Percentiles rank a stretch among this genome's conserved stretches.
phyloP scores from a whole-genome alignment of 306 rosid species.

The Cyamopsis tetragonoloba region DNA sequence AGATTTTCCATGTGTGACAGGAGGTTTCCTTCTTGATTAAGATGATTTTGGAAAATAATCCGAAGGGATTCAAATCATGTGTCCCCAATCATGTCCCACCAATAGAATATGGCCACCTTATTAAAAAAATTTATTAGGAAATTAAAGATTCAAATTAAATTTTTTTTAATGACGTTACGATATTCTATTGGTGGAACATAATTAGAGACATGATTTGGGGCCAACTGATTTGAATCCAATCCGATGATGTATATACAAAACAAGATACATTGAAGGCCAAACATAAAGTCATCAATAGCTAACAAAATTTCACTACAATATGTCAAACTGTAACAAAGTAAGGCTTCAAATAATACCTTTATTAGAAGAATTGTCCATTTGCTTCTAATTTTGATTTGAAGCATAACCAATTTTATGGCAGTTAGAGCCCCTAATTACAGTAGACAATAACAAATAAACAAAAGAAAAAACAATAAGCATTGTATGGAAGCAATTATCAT shows the following conservation, averaged over 20 bases:
- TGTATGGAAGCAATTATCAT: not conserved
- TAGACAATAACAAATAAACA: not conserved
- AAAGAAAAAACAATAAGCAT: too few species aligned
- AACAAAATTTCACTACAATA: not conserved
- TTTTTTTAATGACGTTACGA: too few species aligned
- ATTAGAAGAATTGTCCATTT: slow-evolving; percentile 8
- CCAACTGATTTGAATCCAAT: too few species aligned
- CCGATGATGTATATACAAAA: slow-evolving; percentile 46
- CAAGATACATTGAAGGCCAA: not conserved
- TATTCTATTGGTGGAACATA: too few species aligned
- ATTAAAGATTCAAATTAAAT: too few species aligned
- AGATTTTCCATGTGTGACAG: slow-evolving; percentile 32
- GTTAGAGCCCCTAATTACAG: slow-evolving; percentile 43
- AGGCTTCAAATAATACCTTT: slow-evolving; percentile 39
- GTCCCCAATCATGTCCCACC: too few species aligned
- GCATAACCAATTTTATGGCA: slow-evolving; percentile 70
- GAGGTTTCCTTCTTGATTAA: slow-evolving; percentile 26
- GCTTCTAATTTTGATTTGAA: slow-evolving; percentile 34
- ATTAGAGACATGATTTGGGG: too few species aligned
- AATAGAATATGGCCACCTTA: too few species aligned
- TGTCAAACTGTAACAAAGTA: slow-evolving; percentile 1
- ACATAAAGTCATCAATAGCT: not conserved
- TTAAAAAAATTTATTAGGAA: too few species aligned
- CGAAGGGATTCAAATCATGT: too few species aligned
- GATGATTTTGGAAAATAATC: slow-evolving; percentile 20